Evolutionary conservation across 2,329 filamentous ascomycete species (phyloP).

Genomic region (Ascochyta koolunga): DNA sequence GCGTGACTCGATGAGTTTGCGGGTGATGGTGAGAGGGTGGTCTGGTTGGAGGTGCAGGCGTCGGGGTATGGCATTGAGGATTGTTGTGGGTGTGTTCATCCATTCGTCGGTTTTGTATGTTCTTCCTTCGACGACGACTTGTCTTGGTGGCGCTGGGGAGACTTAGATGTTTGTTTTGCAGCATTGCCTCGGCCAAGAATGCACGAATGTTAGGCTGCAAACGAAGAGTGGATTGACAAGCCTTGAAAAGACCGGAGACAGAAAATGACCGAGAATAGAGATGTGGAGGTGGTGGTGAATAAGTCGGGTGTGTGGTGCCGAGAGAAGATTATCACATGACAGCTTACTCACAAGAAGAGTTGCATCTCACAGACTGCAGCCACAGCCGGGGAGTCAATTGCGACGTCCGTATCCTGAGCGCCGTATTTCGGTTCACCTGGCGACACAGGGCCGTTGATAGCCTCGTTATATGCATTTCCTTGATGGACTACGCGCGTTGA

Average conservation of each 20-base stretch:
- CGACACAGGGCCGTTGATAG: slow-evolving; percentile 30
- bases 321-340: slow-evolving; percentile 39
- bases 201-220: neutral
- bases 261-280: slow-evolving; percentile 5
- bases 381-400: slow-evolving; percentile 19
- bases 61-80: slow-evolving; percentile 75
- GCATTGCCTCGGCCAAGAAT: neutral
- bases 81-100: slow-evolving; percentile 82
- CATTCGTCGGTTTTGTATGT: slow-evolving; percentile 74
- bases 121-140: slow-evolving; percentile 66
- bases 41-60: slow-evolving; percentile 88
- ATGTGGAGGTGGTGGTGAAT: neutral
- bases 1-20: slow-evolving; percentile 87
- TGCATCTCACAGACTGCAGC: slow-evolving; percentile 30
- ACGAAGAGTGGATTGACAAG: too few relatives aligned
- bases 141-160: slow-evolving; percentile 22
- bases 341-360: slow-evolving; percentile 41
- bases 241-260: slow-evolving; percentile 2
- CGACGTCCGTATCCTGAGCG: slow-evolving; percentile 12
- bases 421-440: slow-evolving; percentile 18
- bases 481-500: slow-evolving; percentile 14
- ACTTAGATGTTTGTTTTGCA: slow-evolving; percentile 4
- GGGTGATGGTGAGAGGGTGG: slow-evolving; percentile 89
- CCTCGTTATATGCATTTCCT: slow-evolving; percentile 34
- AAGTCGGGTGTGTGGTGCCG: neutral